These are phyloP conservation scores for Dryadomyces quercus-mongolicae DNA, from an alignment of 2,329 filamentous ascomycete species.

Conservation along the genomic window DNA sequence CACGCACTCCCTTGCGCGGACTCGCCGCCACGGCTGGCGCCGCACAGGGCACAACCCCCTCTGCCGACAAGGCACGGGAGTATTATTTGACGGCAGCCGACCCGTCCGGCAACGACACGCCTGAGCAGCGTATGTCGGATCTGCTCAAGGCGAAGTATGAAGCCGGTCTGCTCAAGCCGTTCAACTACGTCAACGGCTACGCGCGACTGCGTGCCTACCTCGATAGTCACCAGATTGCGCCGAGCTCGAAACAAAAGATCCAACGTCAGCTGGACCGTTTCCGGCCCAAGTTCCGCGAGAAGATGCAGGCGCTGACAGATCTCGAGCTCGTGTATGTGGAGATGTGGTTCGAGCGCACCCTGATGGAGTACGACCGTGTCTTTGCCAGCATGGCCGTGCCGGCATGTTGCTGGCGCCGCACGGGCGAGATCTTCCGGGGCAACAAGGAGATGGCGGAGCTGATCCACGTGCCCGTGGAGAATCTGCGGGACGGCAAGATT, in stretches of 20 bases:
- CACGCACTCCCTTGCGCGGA: not conserved
- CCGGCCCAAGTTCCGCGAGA: slow-evolving; percentile 88
- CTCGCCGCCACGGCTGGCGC: not conserved
- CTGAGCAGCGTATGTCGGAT: slow-evolving; percentile 91
- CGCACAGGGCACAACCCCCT: not conserved
- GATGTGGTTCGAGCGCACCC: slow-evolving; percentile 95
- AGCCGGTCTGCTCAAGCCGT: slow-evolving; percentile 84
- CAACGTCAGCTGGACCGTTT: slow-evolving; percentile 85
- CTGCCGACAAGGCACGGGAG: slow-evolving; percentile 61
- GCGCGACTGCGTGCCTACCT: slow-evolving; percentile 82
- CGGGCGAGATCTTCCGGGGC: slow-evolving; percentile 91
- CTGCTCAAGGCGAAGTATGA: slow-evolving; percentile 93
- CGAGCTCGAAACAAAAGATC: slow-evolving; percentile 79
- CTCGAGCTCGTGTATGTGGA: slow-evolving; percentile 91
- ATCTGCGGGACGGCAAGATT: slow-evolving; percentile 81
- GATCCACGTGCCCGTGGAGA: slow-evolving; percentile 84
- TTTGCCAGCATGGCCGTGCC: slow-evolving; percentile 99
- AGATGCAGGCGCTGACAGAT: slow-evolving; percentile 84
- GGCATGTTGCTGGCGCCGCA: slow-evolving; percentile 92
- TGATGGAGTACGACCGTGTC: slow-evolving; percentile 97
- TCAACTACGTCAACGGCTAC: slow-evolving; percentile 98
- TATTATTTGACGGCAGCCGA: slow-evolving; percentile 97
- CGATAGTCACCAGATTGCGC: slow-evolving; percentile 66
- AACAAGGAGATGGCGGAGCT: slow-evolving; percentile 99
- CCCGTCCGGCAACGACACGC: slow-evolving; percentile 71